phyloP scores from a whole-genome alignment of 164 flowering plant species.

The Tetracentron sinense region DNA sequence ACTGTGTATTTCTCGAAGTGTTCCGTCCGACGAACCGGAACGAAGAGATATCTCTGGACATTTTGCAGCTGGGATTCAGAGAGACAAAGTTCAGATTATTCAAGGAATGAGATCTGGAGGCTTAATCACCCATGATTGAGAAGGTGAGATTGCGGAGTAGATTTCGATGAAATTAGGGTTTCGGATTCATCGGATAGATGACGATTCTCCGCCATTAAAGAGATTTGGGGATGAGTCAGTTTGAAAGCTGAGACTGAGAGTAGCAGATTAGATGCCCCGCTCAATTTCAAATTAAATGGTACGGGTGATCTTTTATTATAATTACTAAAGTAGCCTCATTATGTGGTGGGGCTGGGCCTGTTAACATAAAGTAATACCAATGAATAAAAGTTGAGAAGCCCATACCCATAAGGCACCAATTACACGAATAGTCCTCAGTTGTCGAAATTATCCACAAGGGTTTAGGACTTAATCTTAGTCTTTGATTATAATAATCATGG shows the following conservation, averaged over 20 bases:
- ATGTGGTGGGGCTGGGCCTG: too few relatives aligned
- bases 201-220: neutral
- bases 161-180: neutral
- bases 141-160: neutral
- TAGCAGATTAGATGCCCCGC: conserved; percentile 2
- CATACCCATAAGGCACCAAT: too few relatives aligned
- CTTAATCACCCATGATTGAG: neutral
- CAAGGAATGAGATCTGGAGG: neutral
- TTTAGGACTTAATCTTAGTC: too few relatives aligned
- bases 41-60: conserved; percentile 17
- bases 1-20: conserved; percentile 8
- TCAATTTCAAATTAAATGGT: conserved; percentile 6
- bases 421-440: too few relatives aligned
- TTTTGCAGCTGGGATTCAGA: neutral
- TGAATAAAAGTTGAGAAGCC: too few relatives aligned
- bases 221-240: neutral
- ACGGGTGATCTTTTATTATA: too few relatives aligned
- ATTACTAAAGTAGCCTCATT: too few relatives aligned
- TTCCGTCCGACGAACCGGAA: neutral
- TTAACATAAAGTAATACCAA: too few relatives aligned
- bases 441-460: too few relatives aligned
- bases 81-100: neutral
- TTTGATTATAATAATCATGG: too few relatives aligned
- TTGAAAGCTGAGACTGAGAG: neutral
- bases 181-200: neutral